Conservation (phyloP, 2,329 filamentous ascomycete species). For the Diaporthe sp. region DNA sequence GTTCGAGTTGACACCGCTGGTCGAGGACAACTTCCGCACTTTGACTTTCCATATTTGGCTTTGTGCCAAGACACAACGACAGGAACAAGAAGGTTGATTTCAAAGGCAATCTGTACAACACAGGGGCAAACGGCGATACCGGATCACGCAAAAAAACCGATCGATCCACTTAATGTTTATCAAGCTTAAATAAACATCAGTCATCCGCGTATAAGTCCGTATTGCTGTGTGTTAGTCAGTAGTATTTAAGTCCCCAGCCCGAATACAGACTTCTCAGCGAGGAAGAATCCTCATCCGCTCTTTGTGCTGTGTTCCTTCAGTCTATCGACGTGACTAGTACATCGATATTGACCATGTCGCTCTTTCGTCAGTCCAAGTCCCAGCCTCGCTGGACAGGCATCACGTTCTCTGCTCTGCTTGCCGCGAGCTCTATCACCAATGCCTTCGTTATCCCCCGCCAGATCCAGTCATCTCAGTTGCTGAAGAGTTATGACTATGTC, state of each 20-base stretch:
- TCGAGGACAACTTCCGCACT: background rate
- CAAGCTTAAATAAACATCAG: conserved; percentile 4
- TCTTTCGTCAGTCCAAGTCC: conserved; percentile 14
- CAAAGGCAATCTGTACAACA: background rate
- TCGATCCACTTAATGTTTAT: background rate
- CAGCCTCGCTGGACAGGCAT: conserved; percentile 31
- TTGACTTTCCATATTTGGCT: background rate
- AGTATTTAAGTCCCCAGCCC: background rate
- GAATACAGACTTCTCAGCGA: background rate
- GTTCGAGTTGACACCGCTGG: background rate
- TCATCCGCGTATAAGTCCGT: background rate
- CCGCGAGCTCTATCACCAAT: conserved; percentile 31
- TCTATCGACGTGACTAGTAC: background rate
- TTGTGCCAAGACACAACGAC: background rate
- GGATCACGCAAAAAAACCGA: conserved; percentile 9
- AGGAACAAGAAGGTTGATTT: conserved; percentile 10
- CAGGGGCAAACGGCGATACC: conserved; percentile 20
- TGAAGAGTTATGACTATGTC: conserved; percentile 44
- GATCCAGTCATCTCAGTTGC: conserved; percentile 16
- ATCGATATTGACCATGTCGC: conserved; percentile 11
- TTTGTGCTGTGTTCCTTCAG: background rate
- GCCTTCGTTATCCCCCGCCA: conserved; percentile 25
- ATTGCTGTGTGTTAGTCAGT: background rate
- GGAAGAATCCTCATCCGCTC: background rate
- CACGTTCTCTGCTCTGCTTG: conserved; percentile 24